Evolutionary conservation across 2,329 filamentous ascomycete species (phyloP).

Genomic region (Epichloe festucae): DNA sequence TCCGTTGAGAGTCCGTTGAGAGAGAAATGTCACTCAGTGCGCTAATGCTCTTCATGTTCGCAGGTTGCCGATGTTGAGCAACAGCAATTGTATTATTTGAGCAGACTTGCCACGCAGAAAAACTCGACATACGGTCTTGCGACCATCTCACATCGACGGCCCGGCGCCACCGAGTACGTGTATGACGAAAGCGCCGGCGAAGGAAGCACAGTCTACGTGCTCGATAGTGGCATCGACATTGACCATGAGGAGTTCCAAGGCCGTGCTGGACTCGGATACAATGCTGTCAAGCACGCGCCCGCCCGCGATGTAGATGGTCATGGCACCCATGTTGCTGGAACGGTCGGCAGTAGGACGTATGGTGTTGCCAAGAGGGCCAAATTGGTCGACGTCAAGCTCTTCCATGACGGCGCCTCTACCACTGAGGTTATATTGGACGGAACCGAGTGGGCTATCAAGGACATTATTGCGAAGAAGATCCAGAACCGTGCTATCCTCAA

Average conservation of each 20-base stretch:
- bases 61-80: conserved; percentile 22
- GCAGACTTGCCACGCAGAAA: conserved; percentile 17
- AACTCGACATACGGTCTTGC: conserved; percentile 31
- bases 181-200: conserved; percentile 29
- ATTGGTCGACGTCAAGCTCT: conserved; percentile 33
- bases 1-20: too few species aligned
- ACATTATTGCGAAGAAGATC: conserved; percentile 26
- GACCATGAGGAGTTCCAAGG: conserved; percentile 32
- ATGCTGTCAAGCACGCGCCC: conserved; percentile 20
- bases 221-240: conserved; percentile 40
- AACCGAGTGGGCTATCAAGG: conserved; percentile 27
- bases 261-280: conserved; percentile 26
- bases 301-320: conserved; percentile 26
- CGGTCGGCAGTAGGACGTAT: conserved; percentile 29
- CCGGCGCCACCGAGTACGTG: conserved; percentile 22
- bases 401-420: conserved; percentile 14
- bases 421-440: conserved; percentile 16
- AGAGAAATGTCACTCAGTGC: too few species aligned
- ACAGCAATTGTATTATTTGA: conserved; percentile 16
- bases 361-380: conserved; percentile 32
- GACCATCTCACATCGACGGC: conserved; percentile 28
- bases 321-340: conserved; percentile 35
- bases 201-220: conserved; percentile 35
- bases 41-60: too few species aligned
- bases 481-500: conserved; percentile 34